Evolutionary conservation across 2,329 filamentous ascomycete species (phyloP).

Genomic region (Sporothrix brunneoviolacea): DNA sequence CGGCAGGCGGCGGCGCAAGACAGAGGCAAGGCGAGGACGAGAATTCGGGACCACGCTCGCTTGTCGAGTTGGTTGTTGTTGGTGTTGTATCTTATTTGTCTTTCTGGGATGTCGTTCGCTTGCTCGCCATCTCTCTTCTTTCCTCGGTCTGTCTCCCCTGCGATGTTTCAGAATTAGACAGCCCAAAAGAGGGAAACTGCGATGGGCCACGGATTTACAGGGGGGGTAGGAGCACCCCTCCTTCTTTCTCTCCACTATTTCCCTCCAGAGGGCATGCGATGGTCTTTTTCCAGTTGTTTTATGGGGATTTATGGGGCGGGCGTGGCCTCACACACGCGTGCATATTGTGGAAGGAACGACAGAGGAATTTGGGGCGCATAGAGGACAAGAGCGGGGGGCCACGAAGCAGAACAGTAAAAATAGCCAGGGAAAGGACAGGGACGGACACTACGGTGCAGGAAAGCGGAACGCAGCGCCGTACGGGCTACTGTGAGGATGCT

Average conservation of each 20-base stretch:
- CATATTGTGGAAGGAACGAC: not conserved
- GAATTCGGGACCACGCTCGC: too few relatives aligned
- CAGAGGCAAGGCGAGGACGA: not conserved
- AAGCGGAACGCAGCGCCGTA: too few relatives aligned
- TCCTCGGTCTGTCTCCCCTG: conserved; percentile 9
- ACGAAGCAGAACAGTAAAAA: too few relatives aligned
- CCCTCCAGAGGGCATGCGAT: not conserved
- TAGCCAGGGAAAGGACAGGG: too few relatives aligned
- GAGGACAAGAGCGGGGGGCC: too few relatives aligned
- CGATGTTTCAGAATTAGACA: conserved; percentile 18
- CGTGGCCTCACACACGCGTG: conserved; percentile 3
- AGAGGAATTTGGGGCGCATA: too few relatives aligned
- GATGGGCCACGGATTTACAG: conserved; percentile 9
- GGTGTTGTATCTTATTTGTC: not conserved
- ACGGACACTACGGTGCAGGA: too few relatives aligned
- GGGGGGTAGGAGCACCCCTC: conserved; percentile 5
- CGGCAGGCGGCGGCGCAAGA: conserved; percentile 2
- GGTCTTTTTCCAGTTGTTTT: not conserved
- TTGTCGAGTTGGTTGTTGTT: too few relatives aligned
- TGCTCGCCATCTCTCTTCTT: not conserved
- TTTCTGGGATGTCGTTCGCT: not conserved
- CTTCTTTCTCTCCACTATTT: conserved; percentile 10
- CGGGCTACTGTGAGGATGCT: too few relatives aligned
- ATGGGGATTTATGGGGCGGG: not conserved
- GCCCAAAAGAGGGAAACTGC: conserved; percentile 12